Percentiles rank a stretch among this genome's conserved stretches.
Evolutionary conservation across 2,329 filamentous ascomycete species (phyloP).

Genomic region (Cladosporium sp.): DNA sequence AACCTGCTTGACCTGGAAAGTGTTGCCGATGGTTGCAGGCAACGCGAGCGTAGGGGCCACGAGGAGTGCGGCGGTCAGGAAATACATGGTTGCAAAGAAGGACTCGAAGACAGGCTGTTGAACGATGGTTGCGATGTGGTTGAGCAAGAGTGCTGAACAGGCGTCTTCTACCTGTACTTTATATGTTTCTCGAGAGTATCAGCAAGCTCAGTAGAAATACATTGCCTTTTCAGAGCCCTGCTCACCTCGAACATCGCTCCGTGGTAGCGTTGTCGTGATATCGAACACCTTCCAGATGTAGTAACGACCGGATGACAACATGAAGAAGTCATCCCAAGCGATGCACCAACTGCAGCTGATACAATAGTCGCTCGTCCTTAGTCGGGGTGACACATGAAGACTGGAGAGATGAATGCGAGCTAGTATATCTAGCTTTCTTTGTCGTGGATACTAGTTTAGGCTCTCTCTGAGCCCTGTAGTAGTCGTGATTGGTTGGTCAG

Average conservation of each 20-base stretch:
- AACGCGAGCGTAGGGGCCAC: neutral
- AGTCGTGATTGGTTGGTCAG: neutral
- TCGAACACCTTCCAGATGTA: slow-evolving; percentile 4
- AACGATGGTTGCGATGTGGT: neutral
- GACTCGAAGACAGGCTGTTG: neutral
- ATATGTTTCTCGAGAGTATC: neutral
- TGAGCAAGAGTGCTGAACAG: neutral
- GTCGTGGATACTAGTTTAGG: neutral
- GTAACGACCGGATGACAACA: neutral
- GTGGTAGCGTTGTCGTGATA: slow-evolving; percentile 2
- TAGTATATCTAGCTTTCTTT: neutral
- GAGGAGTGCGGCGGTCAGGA: neutral
- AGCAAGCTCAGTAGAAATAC: neutral
- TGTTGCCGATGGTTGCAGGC: neutral
- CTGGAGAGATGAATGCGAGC: neutral
- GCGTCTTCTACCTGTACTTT: neutral
- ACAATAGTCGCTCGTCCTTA: neutral
- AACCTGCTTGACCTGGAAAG: slow-evolving; percentile 21
- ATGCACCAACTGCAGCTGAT: neutral
- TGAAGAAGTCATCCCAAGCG: neutral
- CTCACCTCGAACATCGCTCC: neutral
- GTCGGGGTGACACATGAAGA: neutral
- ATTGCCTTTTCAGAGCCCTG: neutral
- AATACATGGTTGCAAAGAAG: neutral
- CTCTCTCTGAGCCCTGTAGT: neutral